Base-by-base conservation (phyloP, 148 eudicot species). In the Nyssa sinensis region DNA sequence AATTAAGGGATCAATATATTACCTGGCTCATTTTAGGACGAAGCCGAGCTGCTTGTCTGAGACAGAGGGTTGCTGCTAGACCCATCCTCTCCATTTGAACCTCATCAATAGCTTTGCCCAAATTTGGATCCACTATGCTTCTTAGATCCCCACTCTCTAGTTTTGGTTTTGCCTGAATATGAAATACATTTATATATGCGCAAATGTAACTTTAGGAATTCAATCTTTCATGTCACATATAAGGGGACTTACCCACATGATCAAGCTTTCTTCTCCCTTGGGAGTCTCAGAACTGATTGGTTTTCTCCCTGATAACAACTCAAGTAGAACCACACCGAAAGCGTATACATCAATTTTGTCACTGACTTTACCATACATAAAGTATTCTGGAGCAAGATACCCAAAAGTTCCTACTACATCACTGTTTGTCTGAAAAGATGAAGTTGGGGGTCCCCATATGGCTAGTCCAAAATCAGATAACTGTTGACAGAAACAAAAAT, bases 311-410 rank as follows among this genome's bases (percentile, higher is more conserved):
- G 99, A 81, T 31, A 96, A 71, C 68, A 96, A 72, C 80, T 96
- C 99, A 19, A 96, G 93, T 25, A 96, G 90, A 81, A 93, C 98
- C 69, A 96, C 99, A 3, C 99, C 99, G 7, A 88, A 96, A 13
- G 99, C 87, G 81, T 91, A 96, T 14, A 93, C 97, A 69, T 96
- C 99, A 0, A 96, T 80, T 83, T 96, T 96, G 82, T 88, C 86
- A 62, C 96, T 96, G 62, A 96, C 97, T 86, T 87, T 91, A 0
- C 99, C 99, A 78, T 96, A 96, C 99, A 96, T 93, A 79, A 96
- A 89, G 76, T 96, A 96, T 49, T 96, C 99, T 0, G 99, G 99
- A 31, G 99, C 99, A 17, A 96, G 89, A 78, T 96, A 96, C 32
- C 99, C 99, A 60, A 96, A 96, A 10, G 98, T 96, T 49, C 99